phyloP scores from a whole-genome alignment of 495 filamentous ascomycete genomes.

The Staphylotrichum tortipilum region DNA sequence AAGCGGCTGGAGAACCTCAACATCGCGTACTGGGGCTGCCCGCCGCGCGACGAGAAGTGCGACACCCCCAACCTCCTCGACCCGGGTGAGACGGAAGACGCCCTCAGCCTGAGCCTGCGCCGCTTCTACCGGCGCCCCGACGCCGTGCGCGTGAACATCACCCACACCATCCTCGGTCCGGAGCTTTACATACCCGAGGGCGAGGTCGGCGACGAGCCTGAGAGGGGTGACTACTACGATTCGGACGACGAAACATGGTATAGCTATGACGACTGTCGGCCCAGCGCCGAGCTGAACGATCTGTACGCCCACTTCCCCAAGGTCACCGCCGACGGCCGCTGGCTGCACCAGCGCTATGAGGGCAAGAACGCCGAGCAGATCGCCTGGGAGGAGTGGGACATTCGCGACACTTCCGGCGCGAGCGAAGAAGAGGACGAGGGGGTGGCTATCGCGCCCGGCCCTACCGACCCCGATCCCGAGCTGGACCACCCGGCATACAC shows the following conservation, averaged over 20 bases:
- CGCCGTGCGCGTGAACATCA: background rate
- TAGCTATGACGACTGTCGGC: background rate
- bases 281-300: background rate
- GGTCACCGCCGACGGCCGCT: background rate
- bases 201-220: background rate
- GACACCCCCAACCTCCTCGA: background rate
- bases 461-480: slow-evolving; percentile 1
- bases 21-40: background rate
- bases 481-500: slow-evolving; percentile 2
- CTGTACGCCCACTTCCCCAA: background rate
- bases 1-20: background rate
- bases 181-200: background rate
- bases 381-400: background rate
- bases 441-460: background rate
- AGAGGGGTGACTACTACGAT: background rate
- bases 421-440: background rate
- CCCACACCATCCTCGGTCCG: background rate
- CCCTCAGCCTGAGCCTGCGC: background rate
- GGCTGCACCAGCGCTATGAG: background rate
- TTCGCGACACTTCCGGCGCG: background rate
- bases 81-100: slow-evolving; percentile 1
- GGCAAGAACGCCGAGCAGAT: background rate
- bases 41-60: slow-evolving; percentile 2
- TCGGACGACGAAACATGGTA: background rate
- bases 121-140: background rate